Evolutionary conservation across 345 rosid species (phyloP).

Genomic region (Turnera subulata): DNA sequence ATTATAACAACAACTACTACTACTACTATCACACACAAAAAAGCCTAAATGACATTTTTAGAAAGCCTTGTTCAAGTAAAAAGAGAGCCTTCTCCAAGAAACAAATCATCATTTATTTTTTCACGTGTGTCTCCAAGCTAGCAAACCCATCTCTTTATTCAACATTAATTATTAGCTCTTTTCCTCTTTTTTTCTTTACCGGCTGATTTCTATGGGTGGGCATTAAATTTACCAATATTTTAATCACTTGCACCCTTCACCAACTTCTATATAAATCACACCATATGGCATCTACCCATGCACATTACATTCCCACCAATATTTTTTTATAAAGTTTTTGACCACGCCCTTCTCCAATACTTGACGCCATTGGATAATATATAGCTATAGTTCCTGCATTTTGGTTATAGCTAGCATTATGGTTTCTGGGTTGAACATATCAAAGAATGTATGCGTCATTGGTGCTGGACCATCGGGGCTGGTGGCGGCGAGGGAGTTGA

Average conservation of each 20-base stretch:
- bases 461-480: slow-evolving; percentile 95
- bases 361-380: too few relatives aligned
- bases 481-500: slow-evolving; percentile 79
- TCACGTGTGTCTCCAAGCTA: slow-evolving; percentile 37
- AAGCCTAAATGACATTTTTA: not conserved
- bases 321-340: not conserved
- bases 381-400: slow-evolving; percentile 4
- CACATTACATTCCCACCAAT: not conserved
- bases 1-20: not conserved
- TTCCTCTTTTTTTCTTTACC: not conserved
- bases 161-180: slow-evolving; percentile 19
- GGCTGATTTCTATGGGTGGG: not conserved
- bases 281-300: not conserved
- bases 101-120: slow-evolving; percentile 23
- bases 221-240: not conserved
- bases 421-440: slow-evolving; percentile 33
- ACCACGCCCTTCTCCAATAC: too few relatives aligned
- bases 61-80: not conserved
- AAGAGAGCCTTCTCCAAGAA: not conserved
- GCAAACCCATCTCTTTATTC: slow-evolving; percentile 20
- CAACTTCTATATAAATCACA: not conserved
- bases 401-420: slow-evolving; percentile 21
- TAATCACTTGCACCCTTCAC: not conserved
- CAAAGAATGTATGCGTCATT: slow-evolving; percentile 72
- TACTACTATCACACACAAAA: not conserved